These are phyloP conservation scores for Penicillium rolfsii DNA, from an alignment of 2,329 filamentous ascomycete species.

Conservation along the genomic window DNA sequence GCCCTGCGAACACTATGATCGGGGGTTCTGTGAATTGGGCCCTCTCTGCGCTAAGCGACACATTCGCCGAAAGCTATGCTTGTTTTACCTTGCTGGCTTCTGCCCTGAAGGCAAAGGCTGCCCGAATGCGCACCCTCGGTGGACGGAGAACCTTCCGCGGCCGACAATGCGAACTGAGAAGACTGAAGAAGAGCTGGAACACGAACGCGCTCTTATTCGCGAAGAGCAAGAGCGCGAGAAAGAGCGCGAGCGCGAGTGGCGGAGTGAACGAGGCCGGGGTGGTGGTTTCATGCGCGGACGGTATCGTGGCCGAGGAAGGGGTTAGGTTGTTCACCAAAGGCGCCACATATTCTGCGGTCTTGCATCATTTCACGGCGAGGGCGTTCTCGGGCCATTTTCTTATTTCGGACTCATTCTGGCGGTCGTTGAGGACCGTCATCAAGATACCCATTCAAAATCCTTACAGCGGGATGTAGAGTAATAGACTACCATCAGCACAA, in stretches of 20 bases:
- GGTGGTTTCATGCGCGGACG: constrained; percentile 50
- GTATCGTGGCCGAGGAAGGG: constrained; percentile 53
- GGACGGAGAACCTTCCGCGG: constrained; percentile 66
- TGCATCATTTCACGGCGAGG: constrained; percentile 15
- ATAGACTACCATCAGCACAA: not conserved
- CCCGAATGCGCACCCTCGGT: constrained; percentile 79
- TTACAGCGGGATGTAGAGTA: not conserved
- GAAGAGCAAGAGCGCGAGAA: constrained; percentile 63
- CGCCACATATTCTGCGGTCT: constrained; percentile 4
- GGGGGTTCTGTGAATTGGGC: constrained; percentile 90
- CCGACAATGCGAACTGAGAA: constrained; percentile 68
- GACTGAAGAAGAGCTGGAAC: constrained; percentile 70
- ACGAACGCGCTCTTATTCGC: constrained; percentile 58
- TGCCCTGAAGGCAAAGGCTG: constrained; percentile 82
- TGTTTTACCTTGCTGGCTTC: constrained; percentile 89
- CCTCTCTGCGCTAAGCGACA: constrained; percentile 87
- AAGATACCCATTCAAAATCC: constrained; percentile 8
- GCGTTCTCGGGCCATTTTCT: constrained; percentile 4
- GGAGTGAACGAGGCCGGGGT: constrained; percentile 56
- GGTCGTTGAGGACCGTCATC: not conserved
- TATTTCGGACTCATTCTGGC: not conserved
- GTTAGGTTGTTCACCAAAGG: constrained; percentile 23
- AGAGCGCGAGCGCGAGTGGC: constrained; percentile 58
- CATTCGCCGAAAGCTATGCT: constrained; percentile 77
- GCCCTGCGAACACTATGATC: constrained; percentile 88